A percentile compares a stretch with the other conserved stretches of the same genome.
Conservation (phyloP, 202 grass and related monocot species). For the Panicum virgatum region DNA sequence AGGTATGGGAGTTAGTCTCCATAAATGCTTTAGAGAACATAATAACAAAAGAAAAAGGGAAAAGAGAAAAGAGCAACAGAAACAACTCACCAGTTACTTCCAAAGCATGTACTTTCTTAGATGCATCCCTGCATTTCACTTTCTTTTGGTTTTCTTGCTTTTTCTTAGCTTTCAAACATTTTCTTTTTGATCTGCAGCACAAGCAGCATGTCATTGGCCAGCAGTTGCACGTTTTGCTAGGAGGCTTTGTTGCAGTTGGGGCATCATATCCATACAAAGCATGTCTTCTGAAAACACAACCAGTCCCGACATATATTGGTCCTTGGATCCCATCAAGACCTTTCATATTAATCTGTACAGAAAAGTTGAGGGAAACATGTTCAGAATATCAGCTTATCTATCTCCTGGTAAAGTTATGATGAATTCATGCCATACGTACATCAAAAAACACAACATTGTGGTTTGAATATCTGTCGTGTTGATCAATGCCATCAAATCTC, state of each 20-base stretch:
- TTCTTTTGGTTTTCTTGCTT: conserved; percentile 36
- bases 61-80: neutral
- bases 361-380: neutral
- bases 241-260: conserved; percentile 21
- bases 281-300: conserved; percentile 45
- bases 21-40: neutral
- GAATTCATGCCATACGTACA: conserved; percentile 37
- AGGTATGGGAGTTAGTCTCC: neutral
- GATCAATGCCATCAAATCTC: conserved; percentile 76
- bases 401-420: conserved; percentile 10
- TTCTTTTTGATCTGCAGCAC: conserved; percentile 22
- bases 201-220: conserved; percentile 24
- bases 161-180: conserved; percentile 35
- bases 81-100: conserved; percentile 28
- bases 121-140: conserved; percentile 20
- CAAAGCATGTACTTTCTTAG: conserved; percentile 29
- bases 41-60: neutral
- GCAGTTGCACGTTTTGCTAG: conserved; percentile 37
- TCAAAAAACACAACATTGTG: conserved; percentile 70
- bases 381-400: conserved; percentile 5
- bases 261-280: conserved; percentile 40
- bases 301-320: conserved; percentile 43
- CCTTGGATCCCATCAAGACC: conserved; percentile 41
- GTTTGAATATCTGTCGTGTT: conserved; percentile 68
- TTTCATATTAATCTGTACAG: conserved; percentile 42